Conservation (phyloP, 768 basidiomycete species). For the Tulasnella sp. region DNA sequence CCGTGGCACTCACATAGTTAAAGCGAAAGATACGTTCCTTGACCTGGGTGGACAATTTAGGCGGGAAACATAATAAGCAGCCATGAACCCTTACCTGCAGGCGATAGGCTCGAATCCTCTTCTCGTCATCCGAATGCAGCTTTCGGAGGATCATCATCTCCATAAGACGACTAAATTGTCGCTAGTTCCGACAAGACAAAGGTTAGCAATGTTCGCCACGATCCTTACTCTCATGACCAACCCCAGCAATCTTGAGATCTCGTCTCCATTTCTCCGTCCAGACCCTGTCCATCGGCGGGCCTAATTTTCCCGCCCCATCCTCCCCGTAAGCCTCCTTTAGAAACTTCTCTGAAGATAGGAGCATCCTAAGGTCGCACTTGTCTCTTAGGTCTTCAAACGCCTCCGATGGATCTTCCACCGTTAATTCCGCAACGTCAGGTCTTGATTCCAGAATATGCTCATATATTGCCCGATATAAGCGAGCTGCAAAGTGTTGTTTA, state of each 20-base stretch:
- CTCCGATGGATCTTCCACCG: conserved; percentile 96
- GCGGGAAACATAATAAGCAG: neutral
- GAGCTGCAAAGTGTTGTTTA: conserved; percentile 39
- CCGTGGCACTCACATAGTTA: conserved; percentile 65
- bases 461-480: conserved; percentile 79
- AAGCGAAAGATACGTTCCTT: conserved; percentile 92
- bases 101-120: conserved; percentile 51
- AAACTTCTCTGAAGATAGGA: conserved; percentile 51
- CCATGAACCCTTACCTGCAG: conserved; percentile 36
- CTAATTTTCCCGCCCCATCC: conserved; percentile 40
- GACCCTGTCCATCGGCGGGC: conserved; percentile 59
- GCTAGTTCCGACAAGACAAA: conserved; percentile 32
- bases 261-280: conserved; percentile 73
- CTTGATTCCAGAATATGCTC: conserved; percentile 53
- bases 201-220: neutral
- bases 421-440: conserved; percentile 72
- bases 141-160: conserved; percentile 80
- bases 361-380: conserved; percentile 73
- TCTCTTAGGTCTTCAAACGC: conserved; percentile 95
- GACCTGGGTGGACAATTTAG: conserved; percentile 31
- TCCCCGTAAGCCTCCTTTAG: conserved; percentile 46
- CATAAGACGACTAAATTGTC: conserved; percentile 82
- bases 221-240: conserved; percentile 28
- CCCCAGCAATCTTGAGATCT: conserved; percentile 81
- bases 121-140: conserved; percentile 48